Conservation (phyloP, 139 green algal species). For the Spirogloea muscicola region DNA sequence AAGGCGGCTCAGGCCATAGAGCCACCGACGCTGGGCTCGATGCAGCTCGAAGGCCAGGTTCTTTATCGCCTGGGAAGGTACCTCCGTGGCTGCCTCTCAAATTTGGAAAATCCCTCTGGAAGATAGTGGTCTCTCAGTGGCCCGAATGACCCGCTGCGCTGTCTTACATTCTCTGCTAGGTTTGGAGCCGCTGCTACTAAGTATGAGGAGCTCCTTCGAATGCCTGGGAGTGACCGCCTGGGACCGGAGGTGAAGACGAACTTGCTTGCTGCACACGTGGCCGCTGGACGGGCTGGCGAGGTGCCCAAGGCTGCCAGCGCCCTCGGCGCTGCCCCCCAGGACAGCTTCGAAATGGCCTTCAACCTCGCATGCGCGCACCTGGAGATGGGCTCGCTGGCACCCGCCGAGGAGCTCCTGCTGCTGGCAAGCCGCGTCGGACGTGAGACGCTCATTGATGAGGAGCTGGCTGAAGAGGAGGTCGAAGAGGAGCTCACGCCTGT, state of each 20-base stretch:
- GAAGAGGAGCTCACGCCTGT: slow-evolving; percentile 78
- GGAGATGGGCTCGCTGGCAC: slow-evolving; percentile 50
- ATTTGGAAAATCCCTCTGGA: not conserved
- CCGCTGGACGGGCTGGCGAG: slow-evolving; percentile 57
- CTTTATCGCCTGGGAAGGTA: slow-evolving; percentile 67
- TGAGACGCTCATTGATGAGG: slow-evolving; percentile 82
- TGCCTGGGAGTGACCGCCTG: slow-evolving; percentile 48
- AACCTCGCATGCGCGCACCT: slow-evolving; percentile 74
- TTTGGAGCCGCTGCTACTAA: too few relatives aligned
- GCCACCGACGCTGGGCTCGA: slow-evolving; percentile 18
- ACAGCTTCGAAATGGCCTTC: slow-evolving; percentile 78
- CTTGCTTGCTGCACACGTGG: slow-evolving; percentile 75
- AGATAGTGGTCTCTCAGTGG: too few relatives aligned
- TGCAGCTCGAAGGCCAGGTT: slow-evolving; percentile 80
- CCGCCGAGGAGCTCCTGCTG: slow-evolving; percentile 70
- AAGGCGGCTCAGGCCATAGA: slow-evolving; percentile 19
- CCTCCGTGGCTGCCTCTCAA: not conserved
- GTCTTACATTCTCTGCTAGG: not conserved
- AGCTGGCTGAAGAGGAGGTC: slow-evolving; percentile 77
- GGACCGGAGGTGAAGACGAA: slow-evolving; percentile 79
- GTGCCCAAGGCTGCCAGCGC: slow-evolving; percentile 61
- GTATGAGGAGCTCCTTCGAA: slow-evolving; percentile 43
- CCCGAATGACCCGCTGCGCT: not conserved
- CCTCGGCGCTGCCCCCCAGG: slow-evolving; percentile 36
- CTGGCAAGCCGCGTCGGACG: slow-evolving; percentile 61